phyloP scores from a whole-genome alignment of 2,329 filamentous ascomycete species.

The Ceratocystis harringtonii region DNA sequence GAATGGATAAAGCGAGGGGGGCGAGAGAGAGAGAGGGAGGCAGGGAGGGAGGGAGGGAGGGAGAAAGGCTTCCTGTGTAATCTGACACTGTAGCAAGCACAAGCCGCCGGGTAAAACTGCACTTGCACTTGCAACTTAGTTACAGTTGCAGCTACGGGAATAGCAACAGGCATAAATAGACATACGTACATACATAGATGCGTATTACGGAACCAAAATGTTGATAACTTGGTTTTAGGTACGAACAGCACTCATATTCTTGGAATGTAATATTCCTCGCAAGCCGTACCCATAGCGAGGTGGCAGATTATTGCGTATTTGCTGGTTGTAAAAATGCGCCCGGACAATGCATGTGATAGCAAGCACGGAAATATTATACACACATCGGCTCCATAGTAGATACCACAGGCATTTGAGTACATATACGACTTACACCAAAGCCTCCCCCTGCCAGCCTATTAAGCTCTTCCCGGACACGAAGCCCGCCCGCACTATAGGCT shows the following conservation, averaged over 20 bases:
- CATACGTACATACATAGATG: neutral
- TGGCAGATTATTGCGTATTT: neutral
- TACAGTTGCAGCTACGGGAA: neutral
- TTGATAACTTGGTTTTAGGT: neutral
- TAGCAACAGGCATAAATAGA: too few relatives aligned
- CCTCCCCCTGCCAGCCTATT: neutral
- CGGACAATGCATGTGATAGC: neutral
- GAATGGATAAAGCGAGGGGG: too few relatives aligned
- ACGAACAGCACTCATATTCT: neutral
- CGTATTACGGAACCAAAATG: neutral
- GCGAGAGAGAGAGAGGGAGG: too few relatives aligned
- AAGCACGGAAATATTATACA: too few relatives aligned
- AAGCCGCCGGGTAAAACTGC: neutral
- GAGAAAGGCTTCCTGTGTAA: neutral
- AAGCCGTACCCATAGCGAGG: neutral
- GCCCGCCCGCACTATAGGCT: too few relatives aligned
- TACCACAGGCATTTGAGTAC: too few relatives aligned
- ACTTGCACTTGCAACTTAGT: neutral
- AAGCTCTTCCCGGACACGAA: neutral
- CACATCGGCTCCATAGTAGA: too few relatives aligned
- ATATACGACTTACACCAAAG: neutral
- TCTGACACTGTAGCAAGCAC: neutral
- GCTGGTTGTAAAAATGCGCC: neutral
- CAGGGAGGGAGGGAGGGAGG: too few relatives aligned
- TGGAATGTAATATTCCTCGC: neutral